phyloP scores from a whole-genome alignment of 306 rosid genomes.

The Pterocarpus macrocarpus region DNA sequence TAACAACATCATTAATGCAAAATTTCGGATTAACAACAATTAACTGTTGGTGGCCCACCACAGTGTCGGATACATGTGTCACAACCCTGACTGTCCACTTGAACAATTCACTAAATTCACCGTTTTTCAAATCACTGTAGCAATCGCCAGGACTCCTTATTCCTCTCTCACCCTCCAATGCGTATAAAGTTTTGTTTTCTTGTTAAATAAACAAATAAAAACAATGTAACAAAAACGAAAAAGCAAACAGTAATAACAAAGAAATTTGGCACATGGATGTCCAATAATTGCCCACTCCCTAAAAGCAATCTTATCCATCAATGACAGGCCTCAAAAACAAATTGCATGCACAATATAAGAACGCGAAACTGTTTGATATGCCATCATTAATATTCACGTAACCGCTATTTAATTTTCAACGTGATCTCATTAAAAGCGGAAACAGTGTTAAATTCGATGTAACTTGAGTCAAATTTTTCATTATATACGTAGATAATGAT shows the following conservation, averaged over 20 bases:
- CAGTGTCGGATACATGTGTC: no score
- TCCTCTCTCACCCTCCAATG: neutral
- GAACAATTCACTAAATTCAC: no score
- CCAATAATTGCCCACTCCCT: neutral
- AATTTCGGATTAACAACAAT: no score
- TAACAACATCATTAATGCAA: no score
- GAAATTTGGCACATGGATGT: neutral
- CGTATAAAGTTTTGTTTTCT: neutral
- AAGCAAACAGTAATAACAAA: neutral
- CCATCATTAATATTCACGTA: conserved; percentile 3
- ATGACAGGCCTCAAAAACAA: neutral
- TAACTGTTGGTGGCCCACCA: no score
- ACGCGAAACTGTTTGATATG: conserved; percentile 18
- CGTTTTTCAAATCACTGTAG: no score
- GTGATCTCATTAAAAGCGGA: neutral
- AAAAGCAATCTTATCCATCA: neutral
- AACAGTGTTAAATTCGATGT: no score
- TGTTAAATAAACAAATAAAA: neutral
- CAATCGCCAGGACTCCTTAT: neutral
- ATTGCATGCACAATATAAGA: neutral
- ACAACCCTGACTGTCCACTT: no score
- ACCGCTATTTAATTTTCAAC: conserved; percentile 23
- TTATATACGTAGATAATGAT: no score
- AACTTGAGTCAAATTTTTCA: no score
- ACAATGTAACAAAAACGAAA: no score